Evolutionary conservation across 1,139 yeast species (phyloP).

Genomic region (Nakaseomyces bracarensis): DNA sequence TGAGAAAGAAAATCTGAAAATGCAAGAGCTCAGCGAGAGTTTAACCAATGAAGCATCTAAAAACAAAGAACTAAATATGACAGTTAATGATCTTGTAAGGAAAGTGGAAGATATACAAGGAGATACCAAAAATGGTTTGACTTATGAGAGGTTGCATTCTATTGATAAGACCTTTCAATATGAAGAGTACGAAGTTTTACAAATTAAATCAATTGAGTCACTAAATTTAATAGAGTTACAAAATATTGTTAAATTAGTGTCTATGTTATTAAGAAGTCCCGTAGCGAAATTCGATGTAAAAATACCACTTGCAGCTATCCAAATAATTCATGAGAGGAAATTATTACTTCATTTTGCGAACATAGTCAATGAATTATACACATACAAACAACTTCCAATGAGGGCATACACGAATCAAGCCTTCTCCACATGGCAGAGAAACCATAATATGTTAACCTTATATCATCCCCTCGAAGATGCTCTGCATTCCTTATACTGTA

Average conservation of each 20-base stretch:
- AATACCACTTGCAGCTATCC: slow-evolving; percentile 27
- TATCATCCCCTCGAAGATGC: slow-evolving; percentile 23
- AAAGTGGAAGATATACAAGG: not conserved
- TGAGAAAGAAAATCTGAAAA: not conserved
- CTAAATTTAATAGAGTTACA: slow-evolving; percentile 20
- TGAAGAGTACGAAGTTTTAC: slow-evolving; percentile 1
- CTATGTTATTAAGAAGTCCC: slow-evolving; percentile 30
- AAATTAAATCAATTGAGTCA: slow-evolving; percentile 3
- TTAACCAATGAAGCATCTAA: not conserved
- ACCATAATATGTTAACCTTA: slow-evolving; percentile 17
- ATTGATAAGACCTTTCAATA: not conserved
- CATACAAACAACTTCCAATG: slow-evolving; percentile 22
- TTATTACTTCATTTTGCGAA: slow-evolving; percentile 29
- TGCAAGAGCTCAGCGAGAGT: not conserved
- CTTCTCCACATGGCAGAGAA: slow-evolving; percentile 17
- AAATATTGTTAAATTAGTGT: slow-evolving; percentile 29
- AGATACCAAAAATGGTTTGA: not conserved
- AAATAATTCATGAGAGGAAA: slow-evolving; percentile 27
- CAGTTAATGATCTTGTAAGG: not conserved
- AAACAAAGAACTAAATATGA: not conserved
- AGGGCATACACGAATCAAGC: slow-evolving; percentile 21
- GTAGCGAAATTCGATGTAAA: slow-evolving; percentile 26
- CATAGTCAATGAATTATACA: slow-evolving; percentile 24
- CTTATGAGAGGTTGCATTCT: slow-evolving; percentile 5
- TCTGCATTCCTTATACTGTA: slow-evolving; percentile 19